Conservation (phyloP, 2,329 filamentous ascomycete species). For the Parastagonospora avenae region DNA sequence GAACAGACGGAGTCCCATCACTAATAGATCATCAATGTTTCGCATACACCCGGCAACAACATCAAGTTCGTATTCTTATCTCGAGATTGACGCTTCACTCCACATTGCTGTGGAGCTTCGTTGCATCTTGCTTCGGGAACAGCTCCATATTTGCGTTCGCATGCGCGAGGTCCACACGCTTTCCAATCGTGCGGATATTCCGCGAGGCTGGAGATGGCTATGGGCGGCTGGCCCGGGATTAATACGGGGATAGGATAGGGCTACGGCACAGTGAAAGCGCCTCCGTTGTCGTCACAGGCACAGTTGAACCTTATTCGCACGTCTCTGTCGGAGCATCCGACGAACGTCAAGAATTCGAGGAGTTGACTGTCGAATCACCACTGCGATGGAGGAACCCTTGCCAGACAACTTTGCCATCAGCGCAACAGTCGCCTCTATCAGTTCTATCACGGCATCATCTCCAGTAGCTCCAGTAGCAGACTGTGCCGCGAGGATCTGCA, state of each 20-base stretch:
- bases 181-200: conserved; percentile 1
- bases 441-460: not conserved
- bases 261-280: not conserved
- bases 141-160: not conserved
- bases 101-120: not conserved
- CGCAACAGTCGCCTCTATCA: not conserved
- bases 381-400: too few relatives aligned
- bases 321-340: too few relatives aligned
- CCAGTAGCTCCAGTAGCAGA: not conserved
- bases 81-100: not conserved
- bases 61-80: conserved; percentile 1
- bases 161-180: not conserved
- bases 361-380: too few relatives aligned
- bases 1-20: too few relatives aligned
- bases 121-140: not conserved
- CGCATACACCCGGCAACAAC: too few relatives aligned
- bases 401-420: too few relatives aligned
- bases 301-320: too few relatives aligned
- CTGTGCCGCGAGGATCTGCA: not conserved
- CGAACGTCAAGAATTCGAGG: too few relatives aligned
- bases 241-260: conserved; percentile 2
- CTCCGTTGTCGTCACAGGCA: too few relatives aligned
- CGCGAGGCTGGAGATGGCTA: conserved; percentile 1
- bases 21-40: too few relatives aligned
- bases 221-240: conserved; percentile 1